Evolutionary conservation across 2,329 filamentous ascomycete species (phyloP), one percentile per base, ranked within the genome.

Genomic region (Shiraia bambusicola): DNA sequence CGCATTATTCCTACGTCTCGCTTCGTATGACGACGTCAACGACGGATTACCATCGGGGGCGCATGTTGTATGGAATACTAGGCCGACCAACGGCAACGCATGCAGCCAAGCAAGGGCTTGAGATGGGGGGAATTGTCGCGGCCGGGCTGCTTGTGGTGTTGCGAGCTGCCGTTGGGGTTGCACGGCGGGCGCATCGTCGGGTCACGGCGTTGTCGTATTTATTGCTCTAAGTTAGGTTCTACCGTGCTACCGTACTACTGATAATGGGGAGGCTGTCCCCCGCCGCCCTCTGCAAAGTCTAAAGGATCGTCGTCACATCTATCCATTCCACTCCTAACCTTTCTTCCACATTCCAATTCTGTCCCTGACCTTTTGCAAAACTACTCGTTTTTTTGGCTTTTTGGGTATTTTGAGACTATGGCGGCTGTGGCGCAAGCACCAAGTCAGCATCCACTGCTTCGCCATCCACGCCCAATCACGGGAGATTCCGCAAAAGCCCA

Each of bases 401-500:
- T 25, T 29, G 15, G 13, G 13, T 15, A 6, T 9, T 25, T 32
- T 33, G 29, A 48, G 42, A 38, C 46, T 40, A 52, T 58, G 49
- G 45, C 48, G 37, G 44, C 45, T 37, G 54, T 59, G 54, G 53
- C 56, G 53, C 56, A 50, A 16, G 47, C 36, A 34, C 38, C 45
- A 27, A 29, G 45, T 26, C 46, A 52, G 36, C 44, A 58, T 38
- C 56, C 56, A 27, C 41, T 57, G 6, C 40, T 60, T 9, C 48
- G 57, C n/a, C 55, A 60, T 33, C 55, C 55, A 29, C 48, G 50
- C 28, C 57, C 57, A 33, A 54, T 60, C 19, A 58, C 53, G 25
- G 49, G 56, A 42, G 56, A 61, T 37, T 50, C 54, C 25, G 58
- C 56, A 19, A 59, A 54, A 44, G 58, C 58, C 11, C 52, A 61